Evolutionary conservation across 83 land plant species (phyloP), one percentile per base, ranked within the genome.

Genomic region (Picea abies): DNA sequence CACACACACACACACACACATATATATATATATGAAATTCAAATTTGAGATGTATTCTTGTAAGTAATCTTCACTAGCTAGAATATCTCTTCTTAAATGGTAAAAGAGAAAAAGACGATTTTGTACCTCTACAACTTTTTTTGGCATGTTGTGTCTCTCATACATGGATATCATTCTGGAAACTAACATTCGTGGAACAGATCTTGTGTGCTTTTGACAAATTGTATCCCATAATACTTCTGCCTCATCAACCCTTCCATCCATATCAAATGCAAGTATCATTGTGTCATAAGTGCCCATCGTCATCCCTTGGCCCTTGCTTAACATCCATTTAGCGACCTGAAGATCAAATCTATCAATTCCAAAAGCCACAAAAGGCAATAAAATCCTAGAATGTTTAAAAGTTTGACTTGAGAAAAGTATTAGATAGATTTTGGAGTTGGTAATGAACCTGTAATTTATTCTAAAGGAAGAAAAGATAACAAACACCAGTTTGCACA

Each of bases 301-400:
- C 29, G 98, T 97, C 61, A 90, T 86, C 78, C 95, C 98, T 87
- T 93, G 98, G 22, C 98, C 99, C 86, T 96, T 97, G 85, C 93
- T 94, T 71, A 97, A 79, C 98, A 97, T 94, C 99, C 99, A 97
- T 81, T 95, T 97, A 19, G 91, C 84, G 15, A 97, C 92, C 98
- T 97, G 91, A 65, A 19, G 49, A 37, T 29, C 66, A 69, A 22
- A 63, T 25, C 41, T 32, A 64, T 26, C 75, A 78, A 81, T 81
- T 25, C 69, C 60, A 82, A 37, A 63, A 47, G 23, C 12, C 10
- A 77, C 17, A 63, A 60, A 12, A 20, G 60, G 41, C 17, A 78
- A 37, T 47, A 35, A 56, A 62, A 32, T 49, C 62, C 49, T 60
- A 66, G 44, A 82, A 11, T 60, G 44, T 10, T 15, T 60, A 19